phyloP scores from a whole-genome alignment of 2,329 filamentous ascomycete species.

The Alternaria triticina region DNA sequence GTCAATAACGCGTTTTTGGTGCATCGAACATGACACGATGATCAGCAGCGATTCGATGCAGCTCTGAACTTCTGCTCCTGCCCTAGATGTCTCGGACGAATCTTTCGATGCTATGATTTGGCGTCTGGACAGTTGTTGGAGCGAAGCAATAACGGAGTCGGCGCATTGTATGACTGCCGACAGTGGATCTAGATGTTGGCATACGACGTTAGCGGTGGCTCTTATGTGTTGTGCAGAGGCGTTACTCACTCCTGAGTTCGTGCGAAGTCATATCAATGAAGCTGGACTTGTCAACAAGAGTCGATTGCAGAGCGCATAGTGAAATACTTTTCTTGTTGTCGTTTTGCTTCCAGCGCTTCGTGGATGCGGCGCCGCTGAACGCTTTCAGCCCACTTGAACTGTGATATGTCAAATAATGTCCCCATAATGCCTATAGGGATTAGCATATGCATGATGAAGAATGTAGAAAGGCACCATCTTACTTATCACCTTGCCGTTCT shows the following conservation, averaged over 20 bases:
- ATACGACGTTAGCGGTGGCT: neutral
- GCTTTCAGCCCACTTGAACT: slow-evolving; percentile 48
- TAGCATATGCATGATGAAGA: neutral
- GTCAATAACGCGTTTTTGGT: slow-evolving; percentile 51
- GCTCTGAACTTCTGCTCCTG: slow-evolving; percentile 25
- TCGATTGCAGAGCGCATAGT: neutral
- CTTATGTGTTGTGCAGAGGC: neutral
- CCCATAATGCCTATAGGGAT: slow-evolving; percentile 37
- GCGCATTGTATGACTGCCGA: slow-evolving; percentile 52
- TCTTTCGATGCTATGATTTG: neutral
- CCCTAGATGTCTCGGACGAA: slow-evolving; percentile 7
- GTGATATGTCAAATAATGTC: slow-evolving; percentile 45
- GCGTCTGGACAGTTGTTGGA: slow-evolving; percentile 18
- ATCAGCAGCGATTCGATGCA: slow-evolving; percentile 44
- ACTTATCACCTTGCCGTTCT: slow-evolving; percentile 32
- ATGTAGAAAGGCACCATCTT: neutral
- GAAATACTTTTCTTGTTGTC: slow-evolving; percentile 44
- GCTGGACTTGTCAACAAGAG: slow-evolving; percentile 17
- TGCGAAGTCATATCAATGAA: slow-evolving; percentile 46
- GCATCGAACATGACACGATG: slow-evolving; percentile 45
- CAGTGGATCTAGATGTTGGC: slow-evolving; percentile 18
- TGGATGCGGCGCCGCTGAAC: slow-evolving; percentile 41
- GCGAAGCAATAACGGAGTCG: slow-evolving; percentile 49
- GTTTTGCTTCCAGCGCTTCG: slow-evolving; percentile 47
- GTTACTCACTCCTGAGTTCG: slow-evolving; percentile 36